Conservation (phyloP, 108 stramenopile species). For the Seminavis robusta region DNA sequence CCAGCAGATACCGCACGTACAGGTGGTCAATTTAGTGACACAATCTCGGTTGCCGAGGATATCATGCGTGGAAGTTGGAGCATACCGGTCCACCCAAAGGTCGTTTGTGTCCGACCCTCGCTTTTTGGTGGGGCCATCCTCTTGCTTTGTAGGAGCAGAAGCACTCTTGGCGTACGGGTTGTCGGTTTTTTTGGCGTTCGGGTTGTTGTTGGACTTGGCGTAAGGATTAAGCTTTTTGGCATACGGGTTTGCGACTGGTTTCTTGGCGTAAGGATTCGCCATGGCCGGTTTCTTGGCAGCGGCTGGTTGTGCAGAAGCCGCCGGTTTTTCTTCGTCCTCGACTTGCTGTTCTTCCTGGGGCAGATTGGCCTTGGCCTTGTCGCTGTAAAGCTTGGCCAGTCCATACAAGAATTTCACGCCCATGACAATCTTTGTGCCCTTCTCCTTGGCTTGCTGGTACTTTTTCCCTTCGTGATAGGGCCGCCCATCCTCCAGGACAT, state of each 20-base stretch:
- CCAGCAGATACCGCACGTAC: slow-evolving; percentile 4
- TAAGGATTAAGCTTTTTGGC: slow-evolving; percentile 44
- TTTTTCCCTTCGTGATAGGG: slow-evolving; percentile 72
- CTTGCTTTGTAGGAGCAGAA: background rate
- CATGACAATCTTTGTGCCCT: slow-evolving; percentile 36
- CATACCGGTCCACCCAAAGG: slow-evolving; percentile 95
- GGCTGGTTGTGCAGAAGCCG: background rate
- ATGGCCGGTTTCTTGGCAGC: slow-evolving; percentile 4
- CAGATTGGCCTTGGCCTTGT: slow-evolving; percentile 28
- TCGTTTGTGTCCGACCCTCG: slow-evolving; percentile 20
- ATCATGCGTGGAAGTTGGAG: slow-evolving; percentile 56
- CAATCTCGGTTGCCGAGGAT: slow-evolving; percentile 80
- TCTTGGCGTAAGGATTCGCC: slow-evolving; percentile 34
- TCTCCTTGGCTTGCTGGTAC: slow-evolving; percentile 56
- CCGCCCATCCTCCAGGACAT: slow-evolving; percentile 91
- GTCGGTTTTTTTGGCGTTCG: background rate
- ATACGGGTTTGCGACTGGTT: slow-evolving; percentile 48
- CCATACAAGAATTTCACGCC: slow-evolving; percentile 62
- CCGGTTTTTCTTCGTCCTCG: background rate
- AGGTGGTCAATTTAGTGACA: slow-evolving; percentile 49
- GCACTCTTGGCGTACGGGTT: background rate
- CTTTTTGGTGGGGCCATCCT: background rate
- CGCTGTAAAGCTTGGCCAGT: slow-evolving; percentile 46
- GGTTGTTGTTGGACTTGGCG: slow-evolving; percentile 9
- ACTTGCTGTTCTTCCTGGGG: background rate